phyloP scores from a whole-genome alignment of 2,329 filamentous ascomycete species.

The Ophiostoma angusticollis region DNA sequence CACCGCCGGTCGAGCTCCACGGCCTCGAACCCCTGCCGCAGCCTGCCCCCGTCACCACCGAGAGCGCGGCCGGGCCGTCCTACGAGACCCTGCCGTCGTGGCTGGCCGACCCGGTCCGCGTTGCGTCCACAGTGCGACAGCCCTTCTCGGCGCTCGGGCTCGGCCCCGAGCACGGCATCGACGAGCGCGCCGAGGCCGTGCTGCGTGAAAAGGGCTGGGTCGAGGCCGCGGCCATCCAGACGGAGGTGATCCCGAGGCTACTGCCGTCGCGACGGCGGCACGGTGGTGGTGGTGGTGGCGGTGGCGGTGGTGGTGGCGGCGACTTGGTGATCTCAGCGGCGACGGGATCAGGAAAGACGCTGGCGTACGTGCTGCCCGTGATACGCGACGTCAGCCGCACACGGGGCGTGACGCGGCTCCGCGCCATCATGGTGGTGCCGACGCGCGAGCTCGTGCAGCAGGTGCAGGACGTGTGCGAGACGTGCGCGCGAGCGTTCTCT shows the following conservation, averaged over 20 bases:
- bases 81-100: constrained; percentile 71
- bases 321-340: constrained; percentile 86
- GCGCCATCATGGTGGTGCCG: constrained; percentile 75
- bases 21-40: constrained; percentile 75
- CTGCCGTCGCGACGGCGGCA: constrained; percentile 39
- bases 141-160: constrained; percentile 36
- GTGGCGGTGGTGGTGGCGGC: constrained; percentile 37
- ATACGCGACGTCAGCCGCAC: constrained; percentile 56
- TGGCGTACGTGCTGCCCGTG: constrained; percentile 82
- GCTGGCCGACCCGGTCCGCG: constrained; percentile 63
- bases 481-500: constrained; percentile 56
- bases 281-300: constrained; percentile 17
- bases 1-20: constrained; percentile 35
- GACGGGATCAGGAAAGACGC: constrained; percentile 89
- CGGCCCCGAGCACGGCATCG: constrained; percentile 42
- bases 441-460: constrained; percentile 85
- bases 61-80: constrained; percentile 45
- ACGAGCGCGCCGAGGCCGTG: constrained; percentile 43
- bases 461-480: constrained; percentile 64
- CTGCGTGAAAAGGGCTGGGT: constrained; percentile 57
- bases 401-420: constrained; percentile 45
- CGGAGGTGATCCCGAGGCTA: constrained; percentile 67
- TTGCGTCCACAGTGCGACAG: constrained; percentile 44
- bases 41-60: constrained; percentile 48
- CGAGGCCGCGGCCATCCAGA: constrained; percentile 67